phyloP scores from a whole-genome alignment of 768 basidiomycete species.

The Boletus rufocinnamomeus region DNA sequence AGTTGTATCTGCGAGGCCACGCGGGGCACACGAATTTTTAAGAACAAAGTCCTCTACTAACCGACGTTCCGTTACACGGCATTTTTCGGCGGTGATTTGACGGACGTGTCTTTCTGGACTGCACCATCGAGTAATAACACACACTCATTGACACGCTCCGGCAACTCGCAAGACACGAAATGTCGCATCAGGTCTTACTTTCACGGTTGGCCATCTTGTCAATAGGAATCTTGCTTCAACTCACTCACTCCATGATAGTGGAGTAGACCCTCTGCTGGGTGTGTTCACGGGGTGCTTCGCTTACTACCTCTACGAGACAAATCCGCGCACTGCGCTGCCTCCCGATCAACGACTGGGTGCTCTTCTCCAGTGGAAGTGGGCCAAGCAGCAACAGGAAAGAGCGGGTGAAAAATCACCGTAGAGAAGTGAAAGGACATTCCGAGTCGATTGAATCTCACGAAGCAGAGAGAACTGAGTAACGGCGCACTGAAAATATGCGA shows the following conservation, averaged over 20 bases:
- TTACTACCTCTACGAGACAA: conserved; percentile 77
- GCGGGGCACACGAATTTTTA: conserved; percentile 29
- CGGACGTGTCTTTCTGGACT: conserved; percentile 2
- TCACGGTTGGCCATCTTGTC: conserved; percentile 32
- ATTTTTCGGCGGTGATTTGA: conserved; percentile 26
- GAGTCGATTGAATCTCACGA: background rate
- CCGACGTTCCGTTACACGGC: conserved; percentile 32
- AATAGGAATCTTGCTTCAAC: background rate
- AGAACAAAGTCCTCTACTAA: conserved; percentile 16
- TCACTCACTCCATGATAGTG: conserved; percentile 39
- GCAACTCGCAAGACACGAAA: conserved; percentile 21
- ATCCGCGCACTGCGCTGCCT: conserved; percentile 69
- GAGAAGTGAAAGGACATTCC: background rate
- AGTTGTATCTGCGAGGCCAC: conserved; percentile 5
- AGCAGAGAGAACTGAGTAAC: background rate
- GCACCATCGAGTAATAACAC: background rate
- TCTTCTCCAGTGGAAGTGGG: conserved; percentile 70
- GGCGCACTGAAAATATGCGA: too few relatives aligned
- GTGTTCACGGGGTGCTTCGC: conserved; percentile 78
- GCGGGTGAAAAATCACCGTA: background rate
- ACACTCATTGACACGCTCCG: background rate
- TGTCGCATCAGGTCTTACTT: conserved; percentile 45
- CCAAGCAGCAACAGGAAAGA: conserved; percentile 37
- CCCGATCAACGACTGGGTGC: conserved; percentile 54
- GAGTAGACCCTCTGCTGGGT: conserved; percentile 71